phyloP scores from a whole-genome alignment of 1,284 basidiomycete genomes.

The Schizophyllum commune region DNA sequence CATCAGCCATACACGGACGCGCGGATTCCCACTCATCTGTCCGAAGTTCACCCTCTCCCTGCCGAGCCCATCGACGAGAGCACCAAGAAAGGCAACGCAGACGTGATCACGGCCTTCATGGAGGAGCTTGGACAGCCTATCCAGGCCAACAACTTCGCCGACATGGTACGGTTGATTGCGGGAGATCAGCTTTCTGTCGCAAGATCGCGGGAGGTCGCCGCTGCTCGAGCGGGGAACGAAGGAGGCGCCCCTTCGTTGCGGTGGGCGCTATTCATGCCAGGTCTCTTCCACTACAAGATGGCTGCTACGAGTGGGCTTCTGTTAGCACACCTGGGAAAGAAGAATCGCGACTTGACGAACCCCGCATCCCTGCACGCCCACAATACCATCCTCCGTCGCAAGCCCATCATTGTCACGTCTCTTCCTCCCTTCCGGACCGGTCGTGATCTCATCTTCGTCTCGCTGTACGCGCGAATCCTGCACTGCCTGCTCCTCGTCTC shows the following conservation, averaged over 20 bases:
- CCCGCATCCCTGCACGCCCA: slow-evolving; percentile 18
- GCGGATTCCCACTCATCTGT: background rate
- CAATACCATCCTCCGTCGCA: slow-evolving; percentile 18
- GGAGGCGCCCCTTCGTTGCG: slow-evolving; percentile 11
- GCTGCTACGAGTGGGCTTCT: slow-evolving; percentile 15
- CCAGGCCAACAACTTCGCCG: slow-evolving; percentile 1
- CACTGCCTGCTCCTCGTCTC: slow-evolving; percentile 19
- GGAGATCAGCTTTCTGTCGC: slow-evolving; percentile 25
- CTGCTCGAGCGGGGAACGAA: slow-evolving; percentile 21
- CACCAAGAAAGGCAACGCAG: slow-evolving; percentile 18
- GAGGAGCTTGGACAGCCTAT: slow-evolving; percentile 11
- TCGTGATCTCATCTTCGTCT: slow-evolving; percentile 20
- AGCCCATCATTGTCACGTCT: slow-evolving; percentile 19
- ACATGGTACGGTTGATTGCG: slow-evolving; percentile 12
- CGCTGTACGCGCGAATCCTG: slow-evolving; percentile 17
- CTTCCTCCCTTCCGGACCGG: slow-evolving; percentile 19
- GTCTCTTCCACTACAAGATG: slow-evolving; percentile 25
- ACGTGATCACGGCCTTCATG: slow-evolving; percentile 20
- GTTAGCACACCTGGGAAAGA: slow-evolving; percentile 14
- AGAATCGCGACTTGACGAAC: slow-evolving; percentile 1
- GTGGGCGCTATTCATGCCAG: slow-evolving; percentile 16
- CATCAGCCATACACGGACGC: too few species aligned
- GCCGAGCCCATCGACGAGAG: slow-evolving; percentile 22
- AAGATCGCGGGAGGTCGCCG: slow-evolving; percentile 14
- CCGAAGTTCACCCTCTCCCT: background rate